Percentiles rank a stretch among this genome's conserved stretches.
Evolutionary conservation across 1,284 basidiomycete genomes (phyloP).

Genomic region (Tilletia walkeri): DNA sequence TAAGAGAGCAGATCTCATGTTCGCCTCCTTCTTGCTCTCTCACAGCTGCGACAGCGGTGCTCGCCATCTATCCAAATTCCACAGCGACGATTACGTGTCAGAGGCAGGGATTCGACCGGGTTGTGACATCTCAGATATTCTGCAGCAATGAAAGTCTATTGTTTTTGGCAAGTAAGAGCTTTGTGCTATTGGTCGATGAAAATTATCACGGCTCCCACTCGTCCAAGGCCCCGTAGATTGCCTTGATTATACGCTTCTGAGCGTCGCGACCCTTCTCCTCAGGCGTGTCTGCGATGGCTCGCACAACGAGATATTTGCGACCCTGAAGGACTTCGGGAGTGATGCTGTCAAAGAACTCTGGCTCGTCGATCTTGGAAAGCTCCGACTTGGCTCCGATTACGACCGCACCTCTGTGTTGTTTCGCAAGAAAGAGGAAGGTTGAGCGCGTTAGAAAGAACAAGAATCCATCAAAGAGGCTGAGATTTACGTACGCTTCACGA

Average conservation of each 20-base stretch:
- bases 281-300: conserved; percentile 56
- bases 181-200: not conserved
- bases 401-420: conserved; percentile 29
- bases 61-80: conserved; percentile 53
- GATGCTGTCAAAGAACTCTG: conserved; percentile 62
- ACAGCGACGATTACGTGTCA: conserved; percentile 39
- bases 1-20: not conserved
- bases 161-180: no score
- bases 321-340: conserved; percentile 71
- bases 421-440: conserved; percentile 19
- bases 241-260: conserved; percentile 75
- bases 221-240: conserved; percentile 78
- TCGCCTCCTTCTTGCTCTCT: not conserved
- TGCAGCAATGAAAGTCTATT: conserved; percentile 19
- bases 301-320: conserved; percentile 79
- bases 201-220: conserved; percentile 63
- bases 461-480: conserved; percentile 1
- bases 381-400: conserved; percentile 42
- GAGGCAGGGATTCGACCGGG: conserved; percentile 24
- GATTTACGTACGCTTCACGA: conserved; percentile 74
- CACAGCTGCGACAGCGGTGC: conserved; percentile 44
- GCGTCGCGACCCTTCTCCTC: conserved; percentile 68
- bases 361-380: conserved; percentile 61
- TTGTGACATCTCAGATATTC: conserved; percentile 48
- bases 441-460: not conserved